These are phyloP conservation scores for Candida adriatica DNA, from an alignment of 805 yeast species.

Conservation along the genomic window DNA sequence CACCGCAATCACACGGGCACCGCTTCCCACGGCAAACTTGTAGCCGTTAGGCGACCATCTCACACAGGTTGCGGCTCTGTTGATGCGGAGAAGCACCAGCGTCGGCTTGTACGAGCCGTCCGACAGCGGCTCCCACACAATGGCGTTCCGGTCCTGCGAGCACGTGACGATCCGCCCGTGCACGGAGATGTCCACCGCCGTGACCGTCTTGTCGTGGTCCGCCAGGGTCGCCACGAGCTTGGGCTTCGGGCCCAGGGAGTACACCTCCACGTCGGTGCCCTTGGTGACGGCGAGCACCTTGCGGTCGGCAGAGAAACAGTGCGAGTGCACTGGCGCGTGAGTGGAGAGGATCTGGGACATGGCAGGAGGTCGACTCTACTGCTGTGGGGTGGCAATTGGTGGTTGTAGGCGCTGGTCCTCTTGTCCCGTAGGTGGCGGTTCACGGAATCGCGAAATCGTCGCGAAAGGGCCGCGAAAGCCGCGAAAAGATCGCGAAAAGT, in stretches of 20 bases:
- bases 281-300: conserved; percentile 73
- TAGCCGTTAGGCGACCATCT: conserved; percentile 93
- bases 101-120: conserved; percentile 74
- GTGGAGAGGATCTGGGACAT: conserved; percentile 35
- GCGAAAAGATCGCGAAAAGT: too few relatives aligned
- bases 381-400: too few relatives aligned
- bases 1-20: conserved; percentile 89
- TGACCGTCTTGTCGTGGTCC: conserved; percentile 90
- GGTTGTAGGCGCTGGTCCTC: too few relatives aligned
- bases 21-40: conserved; percentile 96
- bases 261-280: conserved; percentile 69
- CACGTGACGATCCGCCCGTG: conserved; percentile 93
- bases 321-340: conserved; percentile 84
- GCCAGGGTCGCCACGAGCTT: conserved; percentile 55
- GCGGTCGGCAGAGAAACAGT: conserved; percentile 71
- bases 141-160: conserved; percentile 95
- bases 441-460: too few relatives aligned
- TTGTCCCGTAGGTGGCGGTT: too few relatives aligned
- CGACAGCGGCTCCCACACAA: conserved; percentile 82
- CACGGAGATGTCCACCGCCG: conserved; percentile 85
- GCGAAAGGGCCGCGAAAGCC: too few relatives aligned
- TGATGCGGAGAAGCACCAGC: conserved; percentile 84
- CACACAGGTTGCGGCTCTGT: conserved; percentile 91
- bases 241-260: conserved; percentile 51
- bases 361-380: conserved; percentile 21